Evolutionary conservation across 768 basidiomycete species (phyloP), one percentile per base, ranked within the genome.

Genomic region (Ephemerocybe angulata): DNA sequence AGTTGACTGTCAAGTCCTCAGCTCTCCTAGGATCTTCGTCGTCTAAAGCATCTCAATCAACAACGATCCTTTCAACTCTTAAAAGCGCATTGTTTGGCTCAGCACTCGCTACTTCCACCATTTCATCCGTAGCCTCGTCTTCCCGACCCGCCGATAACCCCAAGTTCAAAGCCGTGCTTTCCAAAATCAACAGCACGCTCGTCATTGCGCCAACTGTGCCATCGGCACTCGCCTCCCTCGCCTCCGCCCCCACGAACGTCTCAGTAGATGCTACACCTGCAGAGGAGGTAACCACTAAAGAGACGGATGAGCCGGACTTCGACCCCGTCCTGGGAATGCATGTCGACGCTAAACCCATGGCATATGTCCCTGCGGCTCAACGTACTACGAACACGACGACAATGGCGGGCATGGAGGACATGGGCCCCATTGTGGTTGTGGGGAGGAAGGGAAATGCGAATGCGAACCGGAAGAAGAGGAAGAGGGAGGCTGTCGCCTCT

Each of bases 381-480:
- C 82, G 92, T 19, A 57, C 61, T 50, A 67, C 64, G 2, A 65
- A 59, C 21, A 65, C 46, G 13, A 67, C 42, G 59, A 62, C 33
- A 40, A 63, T 28, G 60, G 60, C 24, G 55, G 47, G 27, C 66
- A 70, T 71, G 29, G 82, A 85, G 42, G 90, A 89, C 65, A 72
- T 82, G 48, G 90, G 89, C 63, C 74, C 81, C 1, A 85, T 93
- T 50, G 81, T 91, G 5, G 77, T 87, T 13, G 87, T 90, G 17
- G 88, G 88, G 6, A 67, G 62, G 11, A 76, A 76, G 57, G 56
- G 22, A 27, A 29, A n/a, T 13, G 29, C 17, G 3, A 33, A 38
- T 21, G 37, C 12, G 17, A 52, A 51, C 33, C 38, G 43, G 54
- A 43, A 25, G 58, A 40, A 27, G 60, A 61, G 60, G 22, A 30